phyloP scores from a whole-genome alignment of 129 eudicot species.

The Silybum marianum region DNA sequence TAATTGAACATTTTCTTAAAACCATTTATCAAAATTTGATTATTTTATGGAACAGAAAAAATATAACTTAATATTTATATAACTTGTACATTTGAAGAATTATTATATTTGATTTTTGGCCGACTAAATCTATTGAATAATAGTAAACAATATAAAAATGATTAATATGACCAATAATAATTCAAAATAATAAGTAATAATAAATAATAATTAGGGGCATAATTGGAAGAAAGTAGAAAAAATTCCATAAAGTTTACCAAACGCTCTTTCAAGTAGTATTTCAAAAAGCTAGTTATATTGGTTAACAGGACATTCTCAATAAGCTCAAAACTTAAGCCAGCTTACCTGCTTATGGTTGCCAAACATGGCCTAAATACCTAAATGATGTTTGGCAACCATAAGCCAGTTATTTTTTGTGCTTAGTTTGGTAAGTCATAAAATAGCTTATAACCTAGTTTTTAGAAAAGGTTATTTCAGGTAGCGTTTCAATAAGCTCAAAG shows the following conservation, averaged over 20 bases:
- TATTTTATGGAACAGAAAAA: not conserved
- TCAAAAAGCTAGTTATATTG: not conserved
- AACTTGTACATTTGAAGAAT: not conserved
- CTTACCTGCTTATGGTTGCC: not conserved
- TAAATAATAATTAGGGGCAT: not conserved
- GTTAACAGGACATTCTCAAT: not conserved
- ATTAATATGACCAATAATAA: too few species aligned
- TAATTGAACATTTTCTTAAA: too few species aligned
- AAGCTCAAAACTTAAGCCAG: not conserved
- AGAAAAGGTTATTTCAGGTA: too few species aligned
- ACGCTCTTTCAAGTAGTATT: not conserved
- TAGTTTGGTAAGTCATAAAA: not conserved
- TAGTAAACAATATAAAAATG: too few species aligned
- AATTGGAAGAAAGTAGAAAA: not conserved
- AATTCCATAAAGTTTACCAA: not conserved
- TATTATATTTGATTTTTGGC: not conserved
- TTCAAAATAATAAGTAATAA: too few species aligned
- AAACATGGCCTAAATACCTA: not conserved
- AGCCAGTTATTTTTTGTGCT: not conserved
- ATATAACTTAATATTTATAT: not conserved
- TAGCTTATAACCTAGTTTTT: not conserved
- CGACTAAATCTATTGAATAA: not conserved
- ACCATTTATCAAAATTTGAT: too few species aligned
- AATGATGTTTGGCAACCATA: not conserved
- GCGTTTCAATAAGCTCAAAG: not conserved